A percentile compares a stretch with the other conserved stretches of the same genome.
Conservation (phyloP, 2,329 filamentous ascomycete species). For the Meredithiella fracta region DNA sequence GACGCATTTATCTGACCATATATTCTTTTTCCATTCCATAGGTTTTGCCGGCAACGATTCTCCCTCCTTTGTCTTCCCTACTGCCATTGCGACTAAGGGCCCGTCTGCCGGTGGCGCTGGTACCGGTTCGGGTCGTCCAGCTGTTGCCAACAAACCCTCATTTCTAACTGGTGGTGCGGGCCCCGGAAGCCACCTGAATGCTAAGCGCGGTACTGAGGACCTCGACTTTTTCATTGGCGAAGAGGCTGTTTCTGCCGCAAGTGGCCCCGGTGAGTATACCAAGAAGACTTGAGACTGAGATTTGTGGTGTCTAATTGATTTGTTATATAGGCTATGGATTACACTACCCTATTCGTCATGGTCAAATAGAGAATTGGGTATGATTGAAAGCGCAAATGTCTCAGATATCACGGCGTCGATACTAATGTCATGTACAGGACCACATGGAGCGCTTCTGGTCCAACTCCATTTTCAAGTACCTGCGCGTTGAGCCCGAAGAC, state of each 20-base stretch:
- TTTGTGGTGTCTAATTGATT: constrained; percentile 11
- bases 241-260: constrained; percentile 71
- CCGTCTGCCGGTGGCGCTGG: constrained; percentile 52
- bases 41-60: constrained; percentile 99
- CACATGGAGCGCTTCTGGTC: constrained; percentile 99
- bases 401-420: constrained; percentile 19
- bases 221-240: constrained; percentile 98
- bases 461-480: constrained; percentile 99
- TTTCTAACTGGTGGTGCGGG: constrained; percentile 87
- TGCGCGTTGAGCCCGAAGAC: constrained; percentile 94
- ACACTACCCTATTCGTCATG: constrained; percentile 94
- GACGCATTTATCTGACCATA: constrained; percentile 10
- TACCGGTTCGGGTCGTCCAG: constrained; percentile 72
- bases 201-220: constrained; percentile 91
- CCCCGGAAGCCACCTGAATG: constrained; percentile 62
- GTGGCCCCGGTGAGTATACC: constrained; percentile 53
- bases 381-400: constrained; percentile 18
- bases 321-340: constrained; percentile 61
- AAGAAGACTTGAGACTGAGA: not conserved
- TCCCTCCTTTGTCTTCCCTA: constrained; percentile 97
- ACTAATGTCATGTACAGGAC: constrained; percentile 39
- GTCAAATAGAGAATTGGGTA: constrained; percentile 98
- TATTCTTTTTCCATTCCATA: constrained; percentile 23
- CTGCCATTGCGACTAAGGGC: constrained; percentile 91
- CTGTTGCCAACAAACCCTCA: constrained; percentile 85